phyloP scores from a whole-genome alignment of 805 yeast genomes.

The Saccharomycopsis sp. region DNA sequence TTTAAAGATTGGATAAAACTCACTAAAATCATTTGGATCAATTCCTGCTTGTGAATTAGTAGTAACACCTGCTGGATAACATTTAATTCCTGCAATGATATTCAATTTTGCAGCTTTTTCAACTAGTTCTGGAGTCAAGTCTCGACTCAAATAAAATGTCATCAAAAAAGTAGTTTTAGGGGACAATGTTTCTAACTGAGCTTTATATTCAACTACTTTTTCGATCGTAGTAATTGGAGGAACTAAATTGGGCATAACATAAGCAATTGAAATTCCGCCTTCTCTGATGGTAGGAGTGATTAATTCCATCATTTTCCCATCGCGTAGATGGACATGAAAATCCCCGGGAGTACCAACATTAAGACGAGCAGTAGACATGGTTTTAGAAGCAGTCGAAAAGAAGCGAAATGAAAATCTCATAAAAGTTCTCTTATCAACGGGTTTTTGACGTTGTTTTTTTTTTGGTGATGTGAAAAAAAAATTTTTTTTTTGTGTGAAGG shows the following conservation, averaged over 20 bases:
- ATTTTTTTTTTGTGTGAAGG: not conserved
- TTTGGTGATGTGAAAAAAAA: not conserved
- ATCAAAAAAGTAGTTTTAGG: conserved; percentile 83
- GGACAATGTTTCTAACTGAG: conserved; percentile 48
- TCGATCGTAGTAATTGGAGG: conserved; percentile 84
- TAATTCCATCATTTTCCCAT: conserved; percentile 85
- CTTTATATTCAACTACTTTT: conserved; percentile 60
- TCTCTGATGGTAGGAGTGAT: conserved; percentile 82
- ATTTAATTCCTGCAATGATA: conserved; percentile 79
- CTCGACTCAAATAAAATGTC: conserved; percentile 76
- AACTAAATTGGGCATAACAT: conserved; percentile 90
- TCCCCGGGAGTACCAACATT: conserved; percentile 73
- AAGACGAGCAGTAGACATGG: too few relatives aligned
- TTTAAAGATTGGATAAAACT: conserved; percentile 80
- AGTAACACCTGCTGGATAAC: conserved; percentile 99
- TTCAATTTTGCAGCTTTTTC: conserved; percentile 62
- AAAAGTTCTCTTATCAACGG: too few relatives aligned
- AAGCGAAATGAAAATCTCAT: too few relatives aligned
- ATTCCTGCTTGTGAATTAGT: conserved; percentile 91
- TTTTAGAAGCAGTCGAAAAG: not conserved
- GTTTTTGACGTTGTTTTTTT: not conserved
- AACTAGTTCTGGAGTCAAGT: conserved; percentile 77
- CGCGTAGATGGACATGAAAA: conserved; percentile 93
- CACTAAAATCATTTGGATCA: conserved; percentile 82
- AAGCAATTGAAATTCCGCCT: conserved; percentile 89